Evolutionary conservation across 129 eudicot species (phyloP).

Genomic region (Sambucus nigra): DNA sequence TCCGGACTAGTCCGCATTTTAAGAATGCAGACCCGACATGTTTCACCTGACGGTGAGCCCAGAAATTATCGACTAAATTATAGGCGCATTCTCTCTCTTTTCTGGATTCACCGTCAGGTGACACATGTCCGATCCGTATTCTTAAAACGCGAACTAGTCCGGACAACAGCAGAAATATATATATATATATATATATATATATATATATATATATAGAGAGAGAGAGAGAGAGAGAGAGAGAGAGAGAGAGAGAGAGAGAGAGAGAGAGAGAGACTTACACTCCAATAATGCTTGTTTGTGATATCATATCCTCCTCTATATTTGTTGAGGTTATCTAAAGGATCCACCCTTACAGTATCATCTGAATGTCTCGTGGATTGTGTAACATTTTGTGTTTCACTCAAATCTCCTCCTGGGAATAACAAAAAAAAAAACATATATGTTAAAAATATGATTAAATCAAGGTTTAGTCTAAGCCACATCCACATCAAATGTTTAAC

Average conservation of each 20-base stretch:
- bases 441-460: no score
- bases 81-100: no score
- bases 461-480: no score
- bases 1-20: no score
- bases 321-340: constrained; percentile 50
- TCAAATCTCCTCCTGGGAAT: constrained; percentile 26
- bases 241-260: constrained; percentile 8
- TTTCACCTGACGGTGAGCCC: no score
- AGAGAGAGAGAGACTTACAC: constrained; percentile 47
- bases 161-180: no score
- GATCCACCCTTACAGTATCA: constrained; percentile 65
- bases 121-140: no score
- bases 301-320: constrained; percentile 83
- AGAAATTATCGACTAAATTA: no score
- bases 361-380: constrained; percentile 25
- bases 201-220: background rate
- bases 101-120: no score
- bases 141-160: no score
- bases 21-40: no score
- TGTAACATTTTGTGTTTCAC: constrained; percentile 18
- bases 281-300: constrained; percentile 80
- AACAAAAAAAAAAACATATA: background rate
- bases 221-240: background rate
- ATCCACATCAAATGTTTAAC: no score
- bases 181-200: background rate